These are phyloP conservation scores for Calendula officinalis DNA, from an alignment of 129 eudicot species.

Conservation along the genomic window DNA sequence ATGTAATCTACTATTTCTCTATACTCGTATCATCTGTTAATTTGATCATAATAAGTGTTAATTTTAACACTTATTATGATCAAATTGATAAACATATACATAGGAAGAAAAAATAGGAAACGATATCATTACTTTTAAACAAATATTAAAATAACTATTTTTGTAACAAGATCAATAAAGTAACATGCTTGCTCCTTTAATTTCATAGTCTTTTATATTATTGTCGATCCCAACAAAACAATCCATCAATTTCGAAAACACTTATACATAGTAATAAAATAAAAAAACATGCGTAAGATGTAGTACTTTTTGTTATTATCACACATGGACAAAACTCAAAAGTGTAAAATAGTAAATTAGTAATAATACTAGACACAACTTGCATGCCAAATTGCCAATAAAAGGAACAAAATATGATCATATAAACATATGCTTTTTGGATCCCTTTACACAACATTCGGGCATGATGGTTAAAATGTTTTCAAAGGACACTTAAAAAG, in stretches of 20 bases:
- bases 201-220: not conserved
- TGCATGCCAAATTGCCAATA: slow-evolving; percentile 6
- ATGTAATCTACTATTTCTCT: no score
- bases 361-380: not conserved
- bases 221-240: not conserved
- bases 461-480: not conserved
- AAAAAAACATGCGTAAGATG: not conserved
- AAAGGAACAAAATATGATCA: slow-evolving; percentile 5
- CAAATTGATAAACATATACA: no score
- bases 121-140: no score
- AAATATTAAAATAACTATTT: no score
- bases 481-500: not conserved
- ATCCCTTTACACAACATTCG: slow-evolving; percentile 1
- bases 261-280: no score
- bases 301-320: not conserved
- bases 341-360: not conserved
- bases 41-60: no score
- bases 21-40: no score
- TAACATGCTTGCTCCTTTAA: no score
- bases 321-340: not conserved
- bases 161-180: no score
- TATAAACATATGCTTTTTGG: slow-evolving; percentile 9
- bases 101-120: no score
- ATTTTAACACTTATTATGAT: no score
- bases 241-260: not conserved